These are phyloP conservation scores for Steccherinum ochraceum DNA, from an alignment of 768 basidiomycete species.

Conservation along the genomic window DNA sequence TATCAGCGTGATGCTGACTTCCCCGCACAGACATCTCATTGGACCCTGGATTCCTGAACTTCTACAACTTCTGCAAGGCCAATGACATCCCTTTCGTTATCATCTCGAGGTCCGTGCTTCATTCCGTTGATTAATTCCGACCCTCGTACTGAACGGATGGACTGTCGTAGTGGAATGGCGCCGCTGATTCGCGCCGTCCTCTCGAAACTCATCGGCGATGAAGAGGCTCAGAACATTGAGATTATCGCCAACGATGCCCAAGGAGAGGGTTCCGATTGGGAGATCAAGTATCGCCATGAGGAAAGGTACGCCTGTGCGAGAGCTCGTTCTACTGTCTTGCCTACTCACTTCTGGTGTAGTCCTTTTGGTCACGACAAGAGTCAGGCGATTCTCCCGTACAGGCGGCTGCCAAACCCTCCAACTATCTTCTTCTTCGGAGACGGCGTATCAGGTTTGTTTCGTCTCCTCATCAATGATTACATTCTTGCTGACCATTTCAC, in stretches of 20 bases:
- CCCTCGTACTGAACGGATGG: not conserved
- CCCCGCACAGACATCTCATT: slow-evolving; percentile 85
- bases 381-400: slow-evolving; percentile 88
- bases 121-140: no score
- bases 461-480: not conserved
- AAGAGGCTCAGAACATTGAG: slow-evolving; percentile 69
- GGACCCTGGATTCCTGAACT: slow-evolving; percentile 85
- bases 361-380: slow-evolving; percentile 98
- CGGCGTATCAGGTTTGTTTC: slow-evolving; percentile 78
- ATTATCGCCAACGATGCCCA: slow-evolving; percentile 92
- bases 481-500: not conserved
- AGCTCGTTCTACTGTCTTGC: not conserved
- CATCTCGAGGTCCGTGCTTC: slow-evolving; percentile 70
- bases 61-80: slow-evolving; percentile 77
- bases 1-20: no score
- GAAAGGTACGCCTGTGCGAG: slow-evolving; percentile 55
- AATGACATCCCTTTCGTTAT: slow-evolving; percentile 85
- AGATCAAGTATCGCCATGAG: slow-evolving; percentile 85
- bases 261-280: slow-evolving; percentile 65
- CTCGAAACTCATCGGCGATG: slow-evolving; percentile 70
- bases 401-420: slow-evolving; percentile 61
- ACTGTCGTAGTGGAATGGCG: slow-evolving; percentile 70
- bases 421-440: slow-evolving; percentile 96
- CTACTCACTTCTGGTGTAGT: not conserved
- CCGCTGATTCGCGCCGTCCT: slow-evolving; percentile 90